A percentile compares a stretch with the other conserved stretches of the same genome.
These are phyloP conservation scores for Beauveria caledonica DNA, from an alignment of 2,329 filamentous ascomycete genomes.

Conservation along the genomic window DNA sequence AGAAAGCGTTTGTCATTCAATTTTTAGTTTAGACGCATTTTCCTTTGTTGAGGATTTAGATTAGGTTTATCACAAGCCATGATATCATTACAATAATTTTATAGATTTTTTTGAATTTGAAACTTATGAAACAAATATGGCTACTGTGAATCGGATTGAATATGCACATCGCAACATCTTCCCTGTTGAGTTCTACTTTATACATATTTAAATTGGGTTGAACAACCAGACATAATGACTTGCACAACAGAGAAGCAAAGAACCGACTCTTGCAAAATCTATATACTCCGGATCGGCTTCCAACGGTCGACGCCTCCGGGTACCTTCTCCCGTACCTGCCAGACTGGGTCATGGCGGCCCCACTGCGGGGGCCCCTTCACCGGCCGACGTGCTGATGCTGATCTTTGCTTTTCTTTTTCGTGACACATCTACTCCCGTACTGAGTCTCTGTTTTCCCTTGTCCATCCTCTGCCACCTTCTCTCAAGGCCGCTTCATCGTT, in stretches of 20 bases:
- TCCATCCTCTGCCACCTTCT: not conserved
- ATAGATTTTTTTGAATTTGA: too few relatives aligned
- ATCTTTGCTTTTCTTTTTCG: not conserved
- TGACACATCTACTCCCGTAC: not conserved
- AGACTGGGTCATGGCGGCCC: not conserved
- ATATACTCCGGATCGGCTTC: not conserved
- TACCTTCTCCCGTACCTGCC: constrained; percentile 2
- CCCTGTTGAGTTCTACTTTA: too few relatives aligned
- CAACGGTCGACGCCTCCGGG: not conserved
- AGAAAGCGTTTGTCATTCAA: not conserved
- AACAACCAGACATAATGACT: too few relatives aligned
- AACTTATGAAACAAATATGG: too few relatives aligned
- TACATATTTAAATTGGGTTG: too few relatives aligned
- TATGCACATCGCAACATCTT: too few relatives aligned
- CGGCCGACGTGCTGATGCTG: not conserved
- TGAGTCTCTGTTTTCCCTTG: not conserved
- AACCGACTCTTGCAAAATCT: too few relatives aligned
- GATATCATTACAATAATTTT: not conserved
- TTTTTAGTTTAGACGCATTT: not conserved
- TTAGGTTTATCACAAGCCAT: too few relatives aligned
- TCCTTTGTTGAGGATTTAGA: not conserved
- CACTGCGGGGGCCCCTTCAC: not conserved
- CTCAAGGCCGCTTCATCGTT: not conserved
- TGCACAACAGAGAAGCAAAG: too few relatives aligned
- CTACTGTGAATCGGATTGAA: too few relatives aligned